These are phyloP conservation scores for Caloboletus firmus DNA, from an alignment of 1,284 basidiomycete genomes.

Conservation along the genomic window DNA sequence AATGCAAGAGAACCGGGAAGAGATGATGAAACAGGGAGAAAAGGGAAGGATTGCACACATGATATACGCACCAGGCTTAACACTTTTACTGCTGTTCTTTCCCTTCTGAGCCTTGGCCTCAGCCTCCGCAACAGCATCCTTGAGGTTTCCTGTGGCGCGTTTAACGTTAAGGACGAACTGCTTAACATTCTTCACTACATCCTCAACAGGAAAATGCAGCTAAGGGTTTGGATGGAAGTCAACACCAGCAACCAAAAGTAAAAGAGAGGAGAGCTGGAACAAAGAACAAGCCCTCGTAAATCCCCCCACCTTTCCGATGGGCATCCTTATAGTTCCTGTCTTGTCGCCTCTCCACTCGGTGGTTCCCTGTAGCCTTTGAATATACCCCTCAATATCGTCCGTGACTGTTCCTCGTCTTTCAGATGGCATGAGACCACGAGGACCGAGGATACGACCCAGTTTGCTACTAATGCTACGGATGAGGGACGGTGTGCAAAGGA, in stretches of 20 bases:
- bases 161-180: slow-evolving; percentile 81
- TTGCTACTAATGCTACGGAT: slow-evolving; percentile 77
- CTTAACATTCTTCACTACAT: slow-evolving; percentile 78
- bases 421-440: slow-evolving; percentile 93
- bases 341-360: slow-evolving; percentile 95
- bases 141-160: slow-evolving; percentile 67
- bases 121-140: slow-evolving; percentile 37
- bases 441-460: slow-evolving; percentile 89
- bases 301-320: slow-evolving; percentile 65
- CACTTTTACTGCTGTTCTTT: slow-evolving; percentile 37
- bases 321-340: slow-evolving; percentile 78
- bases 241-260: slow-evolving; percentile 1
- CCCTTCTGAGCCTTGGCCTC: slow-evolving; percentile 38
- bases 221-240: slow-evolving; percentile 30
- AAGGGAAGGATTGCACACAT: neutral
- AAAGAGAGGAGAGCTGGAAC: neutral
- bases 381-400: slow-evolving; percentile 79
- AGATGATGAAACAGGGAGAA: neutral
- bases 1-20: neutral
- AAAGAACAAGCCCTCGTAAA: neutral
- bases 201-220: slow-evolving; percentile 73
- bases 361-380: slow-evolving; percentile 77
- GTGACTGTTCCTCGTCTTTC: slow-evolving; percentile 93
- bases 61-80: slow-evolving; percentile 41
- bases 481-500: slow-evolving; percentile 81